phyloP scores from a whole-genome alignment of 1,284 basidiomycete genomes.

The Malassezia japonica region DNA sequence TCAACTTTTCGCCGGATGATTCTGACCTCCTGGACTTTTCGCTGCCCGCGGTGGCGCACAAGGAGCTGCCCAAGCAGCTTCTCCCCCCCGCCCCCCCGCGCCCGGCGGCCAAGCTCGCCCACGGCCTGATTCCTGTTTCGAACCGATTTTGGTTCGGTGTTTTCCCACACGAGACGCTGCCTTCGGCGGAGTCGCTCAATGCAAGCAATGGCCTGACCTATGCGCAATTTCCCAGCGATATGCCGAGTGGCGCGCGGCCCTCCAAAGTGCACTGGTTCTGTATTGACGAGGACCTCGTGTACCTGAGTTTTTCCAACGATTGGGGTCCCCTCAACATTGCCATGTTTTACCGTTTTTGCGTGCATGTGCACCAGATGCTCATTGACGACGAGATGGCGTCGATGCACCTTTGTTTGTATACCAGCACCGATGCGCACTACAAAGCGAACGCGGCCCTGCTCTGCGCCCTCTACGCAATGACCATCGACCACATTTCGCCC shows the following conservation, averaged over 20 bases:
- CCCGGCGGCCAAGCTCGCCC: constrained; percentile 15
- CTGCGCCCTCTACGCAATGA: constrained; percentile 78
- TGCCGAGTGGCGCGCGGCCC: constrained; percentile 19
- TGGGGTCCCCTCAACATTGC: constrained; percentile 59
- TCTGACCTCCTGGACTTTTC: constrained; percentile 31
- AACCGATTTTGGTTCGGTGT: constrained; percentile 37
- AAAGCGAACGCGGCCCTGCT: constrained; percentile 91
- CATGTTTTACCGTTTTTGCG: constrained; percentile 64
- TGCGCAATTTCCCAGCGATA: constrained; percentile 17
- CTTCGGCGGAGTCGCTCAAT: constrained; percentile 23
- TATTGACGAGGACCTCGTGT: constrained; percentile 80
- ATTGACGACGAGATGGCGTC: constrained; percentile 17
- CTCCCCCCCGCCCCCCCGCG: background rate
- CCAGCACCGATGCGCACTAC: constrained; percentile 67
- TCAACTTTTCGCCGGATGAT: constrained; percentile 30
- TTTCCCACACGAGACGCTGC: constrained; percentile 19
- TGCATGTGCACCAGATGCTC: constrained; percentile 56
- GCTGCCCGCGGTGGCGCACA: background rate
- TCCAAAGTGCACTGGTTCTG: constrained; percentile 37
- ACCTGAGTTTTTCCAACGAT: constrained; percentile 65
- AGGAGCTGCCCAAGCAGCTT: background rate
- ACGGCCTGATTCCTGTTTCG: constrained; percentile 34
- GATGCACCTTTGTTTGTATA: constrained; percentile 76
- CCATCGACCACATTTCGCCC: constrained; percentile 79
- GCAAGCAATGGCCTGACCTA: constrained; percentile 10